These are phyloP conservation scores for Yamadazyma phyllophila DNA, from an alignment of 805 yeast species.

Conservation along the genomic window DNA sequence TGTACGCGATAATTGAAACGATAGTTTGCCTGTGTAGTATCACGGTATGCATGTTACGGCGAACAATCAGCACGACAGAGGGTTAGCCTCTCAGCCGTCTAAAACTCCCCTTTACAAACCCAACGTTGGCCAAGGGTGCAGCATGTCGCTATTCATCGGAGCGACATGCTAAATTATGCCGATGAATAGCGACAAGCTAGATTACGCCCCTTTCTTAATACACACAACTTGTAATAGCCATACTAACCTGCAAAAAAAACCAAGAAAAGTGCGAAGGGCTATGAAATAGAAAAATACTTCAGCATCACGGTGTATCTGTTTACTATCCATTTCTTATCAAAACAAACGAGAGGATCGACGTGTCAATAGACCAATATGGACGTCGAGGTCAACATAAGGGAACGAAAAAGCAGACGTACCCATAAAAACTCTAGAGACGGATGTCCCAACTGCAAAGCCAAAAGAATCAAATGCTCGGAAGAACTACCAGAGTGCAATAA, in stretches of 20 bases:
- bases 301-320: neutral
- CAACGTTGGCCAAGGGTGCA: too few relatives aligned
- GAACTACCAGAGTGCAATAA: slow-evolving; percentile 41
- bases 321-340: neutral
- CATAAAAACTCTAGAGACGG: slow-evolving; percentile 41
- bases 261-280: neutral
- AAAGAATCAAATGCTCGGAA: slow-evolving; percentile 43
- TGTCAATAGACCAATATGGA: slow-evolving; percentile 5
- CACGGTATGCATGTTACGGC: too few relatives aligned
- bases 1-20: too few relatives aligned
- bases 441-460: slow-evolving; percentile 44
- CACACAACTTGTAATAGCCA: too few relatives aligned
- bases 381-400: slow-evolving; percentile 8
- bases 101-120: too few relatives aligned
- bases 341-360: neutral
- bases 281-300: neutral
- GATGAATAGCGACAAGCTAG: neutral
- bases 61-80: too few relatives aligned
- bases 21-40: too few relatives aligned
- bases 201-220: too few relatives aligned
- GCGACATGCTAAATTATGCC: neutral
- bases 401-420: slow-evolving; percentile 33
- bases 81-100: too few relatives aligned
- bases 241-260: too few relatives aligned
- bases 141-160: too few relatives aligned